Evolutionary conservation across 2,329 filamentous ascomycete genomes (phyloP).

Genomic region (Colletotrichum sp.): DNA sequence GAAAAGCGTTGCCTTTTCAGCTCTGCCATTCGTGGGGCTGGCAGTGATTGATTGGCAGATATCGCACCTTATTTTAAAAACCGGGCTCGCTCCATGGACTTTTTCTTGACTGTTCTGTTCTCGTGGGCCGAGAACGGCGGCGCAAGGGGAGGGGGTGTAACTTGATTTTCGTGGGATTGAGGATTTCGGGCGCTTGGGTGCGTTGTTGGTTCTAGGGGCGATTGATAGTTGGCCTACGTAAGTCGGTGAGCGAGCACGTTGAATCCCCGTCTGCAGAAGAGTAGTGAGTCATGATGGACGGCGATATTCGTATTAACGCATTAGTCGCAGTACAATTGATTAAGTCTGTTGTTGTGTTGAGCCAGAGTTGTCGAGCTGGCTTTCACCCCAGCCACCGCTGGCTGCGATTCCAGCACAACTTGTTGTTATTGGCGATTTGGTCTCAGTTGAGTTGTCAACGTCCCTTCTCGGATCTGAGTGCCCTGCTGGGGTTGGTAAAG

Average conservation of each 20-base stretch:
- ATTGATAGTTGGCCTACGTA: neutral
- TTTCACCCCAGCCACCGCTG: neutral
- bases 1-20: neutral
- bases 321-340: neutral
- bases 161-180: neutral
- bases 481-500: neutral
- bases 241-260: neutral
- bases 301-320: neutral
- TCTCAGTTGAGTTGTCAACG: neutral
- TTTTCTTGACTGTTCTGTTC: neutral
- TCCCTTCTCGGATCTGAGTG: neutral
- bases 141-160: neutral
- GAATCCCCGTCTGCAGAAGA: neutral
- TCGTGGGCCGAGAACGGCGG: neutral
- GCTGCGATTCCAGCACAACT: neutral
- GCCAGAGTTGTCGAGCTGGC: neutral
- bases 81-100: neutral
- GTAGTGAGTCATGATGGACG: neutral
- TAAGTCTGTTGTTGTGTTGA: neutral
- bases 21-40: neutral
- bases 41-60: neutral
- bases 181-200: neutral
- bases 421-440: neutral
- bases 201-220: neutral
- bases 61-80: neutral